A percentile compares a stretch with the other conserved stretches of the same genome.
Evolutionary conservation across 2,329 filamentous ascomycete genomes (phyloP).

Genomic region (Colletotrichum tropicale): DNA sequence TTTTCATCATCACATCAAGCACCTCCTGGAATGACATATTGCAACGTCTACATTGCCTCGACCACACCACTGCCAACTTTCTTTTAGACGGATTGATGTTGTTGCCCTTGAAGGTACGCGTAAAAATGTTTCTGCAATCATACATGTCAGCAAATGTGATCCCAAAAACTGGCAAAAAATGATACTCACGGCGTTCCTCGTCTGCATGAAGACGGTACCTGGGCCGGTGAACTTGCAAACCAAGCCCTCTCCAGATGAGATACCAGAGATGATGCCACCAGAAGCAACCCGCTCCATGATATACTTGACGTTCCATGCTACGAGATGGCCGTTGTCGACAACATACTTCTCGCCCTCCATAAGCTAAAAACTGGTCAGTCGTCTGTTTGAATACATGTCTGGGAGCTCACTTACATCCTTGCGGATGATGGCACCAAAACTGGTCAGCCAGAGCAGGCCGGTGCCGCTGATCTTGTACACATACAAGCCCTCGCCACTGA

Average conservation of each 20-base stretch:
- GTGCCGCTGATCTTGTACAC: slow-evolving; percentile 84
- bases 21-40: neutral
- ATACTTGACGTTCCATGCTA: slow-evolving; percentile 97
- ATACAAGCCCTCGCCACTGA: slow-evolving; percentile 90
- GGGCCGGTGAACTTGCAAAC: slow-evolving; percentile 95
- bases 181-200: slow-evolving; percentile 74
- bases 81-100: slow-evolving; percentile 32
- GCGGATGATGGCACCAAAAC: slow-evolving; percentile 91
- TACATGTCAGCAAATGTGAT: neutral
- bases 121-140: slow-evolving; percentile 51
- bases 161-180: neutral
- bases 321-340: slow-evolving; percentile 90
- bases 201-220: slow-evolving; percentile 91
- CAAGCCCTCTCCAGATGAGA: slow-evolving; percentile 83
- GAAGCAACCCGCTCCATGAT: slow-evolving; percentile 87
- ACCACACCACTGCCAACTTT: no score
- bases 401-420: slow-evolving; percentile 74
- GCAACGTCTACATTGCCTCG: neutral
- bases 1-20: neutral
- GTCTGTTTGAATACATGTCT: slow-evolving; percentile 3
- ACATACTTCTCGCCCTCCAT: slow-evolving; percentile 83
- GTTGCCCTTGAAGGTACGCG: slow-evolving; percentile 56
- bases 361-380: slow-evolving; percentile 39
- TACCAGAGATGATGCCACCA: slow-evolving; percentile 88
- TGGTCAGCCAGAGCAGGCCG: slow-evolving; percentile 87